Conservation (phyloP, 306 rosid species). For the Begonia loranthoides region DNA sequence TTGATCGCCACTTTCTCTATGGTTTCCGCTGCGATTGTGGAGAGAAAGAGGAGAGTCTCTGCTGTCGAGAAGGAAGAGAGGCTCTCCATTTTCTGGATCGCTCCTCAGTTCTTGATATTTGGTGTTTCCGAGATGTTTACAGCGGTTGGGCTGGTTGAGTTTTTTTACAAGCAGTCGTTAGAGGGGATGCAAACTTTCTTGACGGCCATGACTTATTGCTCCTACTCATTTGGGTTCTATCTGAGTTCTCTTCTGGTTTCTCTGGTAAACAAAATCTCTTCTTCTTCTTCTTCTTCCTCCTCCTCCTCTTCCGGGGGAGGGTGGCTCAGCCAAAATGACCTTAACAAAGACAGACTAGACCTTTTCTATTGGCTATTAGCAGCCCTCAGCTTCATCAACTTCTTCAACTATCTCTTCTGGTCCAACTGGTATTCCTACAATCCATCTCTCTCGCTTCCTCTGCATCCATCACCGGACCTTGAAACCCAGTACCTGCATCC, state of each 20-base stretch:
- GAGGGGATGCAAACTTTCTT: constrained; percentile 51
- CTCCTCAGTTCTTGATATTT: constrained; percentile 44
- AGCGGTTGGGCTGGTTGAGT: constrained; percentile 47
- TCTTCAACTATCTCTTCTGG: constrained; percentile 37
- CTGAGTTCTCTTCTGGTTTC: constrained; percentile 45
- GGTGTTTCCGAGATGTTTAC: constrained; percentile 53
- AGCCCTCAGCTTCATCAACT: constrained; percentile 37
- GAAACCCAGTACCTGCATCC: constrained; percentile 13
- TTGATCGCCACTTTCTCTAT: constrained; percentile 42
- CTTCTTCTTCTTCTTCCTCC: constrained; percentile 10
- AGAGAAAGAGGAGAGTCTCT: constrained; percentile 25
- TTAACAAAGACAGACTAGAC: constrained; percentile 39
- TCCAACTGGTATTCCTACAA: constrained; percentile 33
- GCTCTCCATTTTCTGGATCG: constrained; percentile 43
- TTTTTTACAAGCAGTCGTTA: constrained; percentile 42
- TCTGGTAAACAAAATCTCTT: constrained; percentile 32
- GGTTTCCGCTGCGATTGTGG: constrained; percentile 47
- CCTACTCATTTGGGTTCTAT: constrained; percentile 53
- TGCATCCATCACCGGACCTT: constrained; percentile 7
- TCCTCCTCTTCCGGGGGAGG: constrained; percentile 22
- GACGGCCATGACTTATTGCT: constrained; percentile 53
- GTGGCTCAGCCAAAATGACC: constrained; percentile 44
- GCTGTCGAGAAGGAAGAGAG: constrained; percentile 4
- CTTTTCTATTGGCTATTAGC: constrained; percentile 51
- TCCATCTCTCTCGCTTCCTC: constrained; percentile 12